Conservation (phyloP, 2,329 filamentous ascomycete genomes). For the Penicillium capsulatum region DNA sequence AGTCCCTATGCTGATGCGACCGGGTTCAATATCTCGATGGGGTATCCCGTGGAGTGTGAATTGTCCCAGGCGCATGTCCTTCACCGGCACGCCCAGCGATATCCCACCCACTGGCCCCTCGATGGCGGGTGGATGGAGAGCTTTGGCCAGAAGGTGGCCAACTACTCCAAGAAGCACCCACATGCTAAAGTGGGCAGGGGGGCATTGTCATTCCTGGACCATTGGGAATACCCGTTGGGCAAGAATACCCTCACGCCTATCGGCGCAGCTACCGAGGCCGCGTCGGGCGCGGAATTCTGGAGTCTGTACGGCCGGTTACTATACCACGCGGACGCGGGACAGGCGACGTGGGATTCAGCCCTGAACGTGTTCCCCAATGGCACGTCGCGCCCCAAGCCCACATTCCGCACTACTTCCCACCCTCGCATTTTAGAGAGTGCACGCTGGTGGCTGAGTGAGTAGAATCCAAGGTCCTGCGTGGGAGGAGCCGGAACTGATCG, state of each 20-base stretch:
- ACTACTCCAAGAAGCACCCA: conserved; percentile 41
- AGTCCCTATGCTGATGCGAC: conserved; percentile 24
- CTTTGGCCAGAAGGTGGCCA: conserved; percentile 49
- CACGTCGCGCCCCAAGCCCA: conserved; percentile 47
- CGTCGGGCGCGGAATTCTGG: conserved; percentile 51
- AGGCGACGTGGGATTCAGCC: conserved; percentile 46
- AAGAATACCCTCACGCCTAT: conserved; percentile 46
- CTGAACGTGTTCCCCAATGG: conserved; percentile 41
- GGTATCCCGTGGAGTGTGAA: conserved; percentile 53
- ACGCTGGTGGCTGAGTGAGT: conserved; percentile 44
- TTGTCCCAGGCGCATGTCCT: conserved; percentile 52
- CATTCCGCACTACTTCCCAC: conserved; percentile 52
- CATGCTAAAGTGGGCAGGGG: conserved; percentile 40
- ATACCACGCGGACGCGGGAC: conserved; percentile 47
- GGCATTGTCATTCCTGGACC: conserved; percentile 50
- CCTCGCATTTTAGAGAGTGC: conserved; percentile 52
- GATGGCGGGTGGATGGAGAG: conserved; percentile 48
- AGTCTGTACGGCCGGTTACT: conserved; percentile 52
- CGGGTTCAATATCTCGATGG: conserved; percentile 27
- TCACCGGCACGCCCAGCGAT: conserved; percentile 54
- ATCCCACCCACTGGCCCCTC: conserved; percentile 44
- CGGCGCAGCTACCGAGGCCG: conserved; percentile 50
- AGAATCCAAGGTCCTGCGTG: neutral
- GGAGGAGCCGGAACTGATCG: neutral
- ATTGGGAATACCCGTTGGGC: conserved; percentile 48